phyloP scores from a whole-genome alignment of 306 rosid genomes.

The Elaeagnus macrophylla region DNA sequence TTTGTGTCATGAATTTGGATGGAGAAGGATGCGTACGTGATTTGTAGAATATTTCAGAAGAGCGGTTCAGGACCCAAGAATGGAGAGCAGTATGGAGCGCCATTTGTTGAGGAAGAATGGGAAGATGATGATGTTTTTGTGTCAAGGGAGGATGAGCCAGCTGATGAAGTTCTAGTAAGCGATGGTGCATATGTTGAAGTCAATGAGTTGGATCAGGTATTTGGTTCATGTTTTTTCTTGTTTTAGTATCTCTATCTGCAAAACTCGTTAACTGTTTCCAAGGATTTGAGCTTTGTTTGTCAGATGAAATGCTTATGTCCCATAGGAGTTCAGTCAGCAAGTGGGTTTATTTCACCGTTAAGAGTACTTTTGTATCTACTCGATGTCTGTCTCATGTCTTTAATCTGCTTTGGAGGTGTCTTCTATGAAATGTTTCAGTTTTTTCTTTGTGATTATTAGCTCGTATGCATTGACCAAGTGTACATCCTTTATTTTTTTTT shows the following conservation, averaged over 20 bases:
- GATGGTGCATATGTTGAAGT: constrained; percentile 26
- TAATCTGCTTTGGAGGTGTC: no score
- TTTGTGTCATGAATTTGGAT: constrained; percentile 15
- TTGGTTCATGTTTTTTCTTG: constrained; percentile 2
- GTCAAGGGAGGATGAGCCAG: constrained; percentile 19
- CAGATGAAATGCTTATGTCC: no score
- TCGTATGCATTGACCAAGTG: no score
- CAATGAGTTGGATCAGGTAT: constrained; percentile 51
- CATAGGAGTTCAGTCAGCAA: no score
- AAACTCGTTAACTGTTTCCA: neutral
- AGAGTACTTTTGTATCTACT: no score
- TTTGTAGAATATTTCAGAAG: constrained; percentile 90
- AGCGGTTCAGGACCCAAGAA: constrained; percentile 91
- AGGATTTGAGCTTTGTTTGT: neutral
- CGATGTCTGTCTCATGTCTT: no score
- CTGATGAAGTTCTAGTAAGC: constrained; percentile 8
- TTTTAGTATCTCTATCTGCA: neutral
- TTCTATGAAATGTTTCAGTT: no score
- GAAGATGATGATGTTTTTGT: constrained; percentile 37
- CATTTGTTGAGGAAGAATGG: constrained; percentile 84
- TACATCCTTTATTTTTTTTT: neutral
- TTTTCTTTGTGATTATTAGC: no score
- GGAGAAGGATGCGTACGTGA: constrained; percentile 75
- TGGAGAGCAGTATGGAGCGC: constrained; percentile 95
- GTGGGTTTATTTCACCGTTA: no score